Evolutionary conservation across 2,329 filamentous ascomycete genomes (phyloP).

Genomic region (Fusarium drepaniforme): DNA sequence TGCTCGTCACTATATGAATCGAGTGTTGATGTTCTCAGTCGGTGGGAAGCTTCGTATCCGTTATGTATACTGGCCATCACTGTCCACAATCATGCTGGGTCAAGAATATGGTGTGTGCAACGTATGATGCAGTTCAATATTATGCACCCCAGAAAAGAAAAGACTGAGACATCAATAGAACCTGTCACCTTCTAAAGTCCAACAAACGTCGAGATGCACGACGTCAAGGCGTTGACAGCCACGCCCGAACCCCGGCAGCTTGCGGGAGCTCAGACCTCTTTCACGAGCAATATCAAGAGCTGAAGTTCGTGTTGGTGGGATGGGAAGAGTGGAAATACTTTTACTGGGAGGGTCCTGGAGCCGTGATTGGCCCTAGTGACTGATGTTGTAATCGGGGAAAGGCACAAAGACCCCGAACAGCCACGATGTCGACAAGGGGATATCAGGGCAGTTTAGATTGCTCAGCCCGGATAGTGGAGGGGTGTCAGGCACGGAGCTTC

Average conservation of each 20-base stretch:
- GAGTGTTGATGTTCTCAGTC: not conserved
- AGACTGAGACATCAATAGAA: not conserved
- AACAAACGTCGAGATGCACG: not conserved
- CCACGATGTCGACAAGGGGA: not conserved
- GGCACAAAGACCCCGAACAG: not conserved
- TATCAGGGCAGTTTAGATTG: not conserved
- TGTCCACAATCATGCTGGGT: not conserved
- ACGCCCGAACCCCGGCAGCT: not conserved
- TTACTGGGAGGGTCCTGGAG: not conserved
- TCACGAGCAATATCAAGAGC: not conserved
- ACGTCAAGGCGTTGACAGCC: not conserved
- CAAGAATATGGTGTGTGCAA: not conserved
- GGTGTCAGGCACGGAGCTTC: not conserved
- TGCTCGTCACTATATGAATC: not conserved
- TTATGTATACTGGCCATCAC: not conserved
- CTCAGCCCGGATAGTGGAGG: constrained; percentile 8
- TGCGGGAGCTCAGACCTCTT: constrained; percentile 1
- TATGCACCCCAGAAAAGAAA: constrained; percentile 3
- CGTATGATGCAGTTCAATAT: constrained; percentile 3
- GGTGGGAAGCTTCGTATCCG: not conserved
- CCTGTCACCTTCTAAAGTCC: not conserved
- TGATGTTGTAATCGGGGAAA: not conserved
- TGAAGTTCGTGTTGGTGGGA: constrained; percentile 4
- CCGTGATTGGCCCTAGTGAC: not conserved
- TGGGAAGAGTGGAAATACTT: not conserved